These are phyloP conservation scores for Carex myosuroides DNA, from an alignment of 176 grass and related monocot species.

Conservation along the genomic window DNA sequence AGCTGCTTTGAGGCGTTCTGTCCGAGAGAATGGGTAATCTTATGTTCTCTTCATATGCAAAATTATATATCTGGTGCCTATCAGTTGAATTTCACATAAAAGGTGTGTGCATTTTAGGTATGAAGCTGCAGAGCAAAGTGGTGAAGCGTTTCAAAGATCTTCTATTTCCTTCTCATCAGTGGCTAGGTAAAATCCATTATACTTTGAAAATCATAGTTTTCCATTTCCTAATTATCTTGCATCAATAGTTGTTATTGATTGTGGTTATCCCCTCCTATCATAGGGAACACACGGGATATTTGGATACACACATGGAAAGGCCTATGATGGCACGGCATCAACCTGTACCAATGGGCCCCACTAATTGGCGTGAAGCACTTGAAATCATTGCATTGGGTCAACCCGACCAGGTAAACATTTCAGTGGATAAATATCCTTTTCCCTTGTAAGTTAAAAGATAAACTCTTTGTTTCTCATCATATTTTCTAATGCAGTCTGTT, in stretches of 20 bases:
- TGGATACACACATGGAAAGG: slow-evolving; percentile 58
- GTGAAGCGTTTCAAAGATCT: slow-evolving; percentile 52
- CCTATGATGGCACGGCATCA: slow-evolving; percentile 52
- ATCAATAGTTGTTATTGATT: not conserved
- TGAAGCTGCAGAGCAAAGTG: slow-evolving; percentile 75
- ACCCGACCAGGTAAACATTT: slow-evolving; percentile 65
- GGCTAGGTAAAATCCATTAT: slow-evolving; percentile 41
- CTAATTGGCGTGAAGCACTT: slow-evolving; percentile 97
- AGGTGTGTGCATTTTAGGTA: slow-evolving; percentile 35
- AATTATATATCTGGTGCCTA: not conserved
- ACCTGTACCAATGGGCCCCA: slow-evolving; percentile 39
- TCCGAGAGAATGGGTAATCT: slow-evolving; percentile 83
- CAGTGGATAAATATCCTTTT: slow-evolving; percentile 1
- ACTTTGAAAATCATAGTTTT: not conserved
- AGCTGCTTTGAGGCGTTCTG: slow-evolving; percentile 89
- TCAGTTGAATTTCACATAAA: not conserved
- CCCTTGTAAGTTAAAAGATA: slow-evolving; percentile 5
- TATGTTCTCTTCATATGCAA: not conserved
- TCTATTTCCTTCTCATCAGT: slow-evolving; percentile 53
- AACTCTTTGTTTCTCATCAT: not conserved
- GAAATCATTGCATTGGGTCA: slow-evolving; percentile 75
- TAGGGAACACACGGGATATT: slow-evolving; percentile 78
- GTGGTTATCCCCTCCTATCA: not conserved
- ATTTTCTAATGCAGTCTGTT: slow-evolving; percentile 61
- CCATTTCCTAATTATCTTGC: not conserved